Percentiles rank a stretch among this genome's conserved stretches.
phyloP scores from a whole-genome alignment of 768 basidiomycete species.

The Amylocystis lapponica region DNA sequence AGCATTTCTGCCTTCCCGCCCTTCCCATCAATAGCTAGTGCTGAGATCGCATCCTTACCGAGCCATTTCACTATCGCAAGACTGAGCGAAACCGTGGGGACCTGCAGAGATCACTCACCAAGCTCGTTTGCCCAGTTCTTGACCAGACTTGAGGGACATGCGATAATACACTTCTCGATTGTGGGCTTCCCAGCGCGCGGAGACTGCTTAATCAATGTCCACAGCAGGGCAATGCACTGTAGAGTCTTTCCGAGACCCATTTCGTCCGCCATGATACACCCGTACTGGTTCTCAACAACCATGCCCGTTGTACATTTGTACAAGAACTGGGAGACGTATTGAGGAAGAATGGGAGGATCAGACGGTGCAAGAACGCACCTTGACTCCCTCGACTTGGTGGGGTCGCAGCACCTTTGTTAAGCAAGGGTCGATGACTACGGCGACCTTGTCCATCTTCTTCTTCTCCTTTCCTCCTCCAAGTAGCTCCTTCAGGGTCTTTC shows the following conservation, averaged over 20 bases:
- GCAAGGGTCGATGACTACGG: conserved; percentile 93
- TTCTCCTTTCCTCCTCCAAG: conserved; percentile 67
- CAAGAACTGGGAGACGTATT: conserved; percentile 61
- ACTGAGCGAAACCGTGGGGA: background rate
- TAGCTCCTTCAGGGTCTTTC: conserved; percentile 79
- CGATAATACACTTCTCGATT: conserved; percentile 97
- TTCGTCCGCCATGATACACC: conserved; percentile 99
- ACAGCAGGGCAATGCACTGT: conserved; percentile 92
- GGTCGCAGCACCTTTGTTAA: conserved; percentile 86
- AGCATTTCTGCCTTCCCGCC: conserved; percentile 79
- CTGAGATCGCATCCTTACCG: conserved; percentile 75
- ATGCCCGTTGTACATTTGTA: conserved; percentile 94
- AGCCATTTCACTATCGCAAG: conserved; percentile 82
- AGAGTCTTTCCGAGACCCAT: conserved; percentile 98
- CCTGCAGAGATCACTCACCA: conserved; percentile 40
- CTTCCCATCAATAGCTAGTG: conserved; percentile 89
- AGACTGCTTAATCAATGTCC: conserved; percentile 95
- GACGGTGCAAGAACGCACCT: conserved; percentile 43
- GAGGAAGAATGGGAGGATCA: background rate
- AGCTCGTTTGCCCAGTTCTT: conserved; percentile 99
- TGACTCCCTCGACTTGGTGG: conserved; percentile 98
- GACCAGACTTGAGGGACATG: conserved; percentile 93
- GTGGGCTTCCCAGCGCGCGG: conserved; percentile 80
- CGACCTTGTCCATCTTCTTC: conserved; percentile 68
- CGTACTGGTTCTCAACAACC: conserved; percentile 84